phyloP scores from a whole-genome alignment of 208 protist species.

The Leishmania amazonensis region DNA sequence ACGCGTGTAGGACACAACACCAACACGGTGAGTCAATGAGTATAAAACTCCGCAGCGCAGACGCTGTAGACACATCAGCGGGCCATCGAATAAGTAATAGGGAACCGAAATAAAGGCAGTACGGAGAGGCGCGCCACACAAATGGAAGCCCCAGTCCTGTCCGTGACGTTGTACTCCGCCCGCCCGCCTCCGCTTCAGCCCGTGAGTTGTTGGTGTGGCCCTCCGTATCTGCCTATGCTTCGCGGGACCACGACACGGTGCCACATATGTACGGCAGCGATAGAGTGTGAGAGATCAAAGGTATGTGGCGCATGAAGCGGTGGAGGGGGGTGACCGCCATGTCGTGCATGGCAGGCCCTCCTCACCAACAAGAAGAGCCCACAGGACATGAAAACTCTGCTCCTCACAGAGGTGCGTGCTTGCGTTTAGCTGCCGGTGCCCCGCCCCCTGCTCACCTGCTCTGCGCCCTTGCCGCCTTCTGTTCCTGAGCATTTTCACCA shows the following conservation, averaged over 20 bases:
- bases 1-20: too few species aligned
- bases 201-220: neutral
- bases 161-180: neutral
- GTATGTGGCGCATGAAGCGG: neutral
- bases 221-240: neutral
- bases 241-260: neutral
- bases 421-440: neutral
- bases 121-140: neutral
- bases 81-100: neutral
- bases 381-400: neutral
- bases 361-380: neutral
- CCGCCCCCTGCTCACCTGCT: neutral
- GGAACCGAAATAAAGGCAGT: neutral
- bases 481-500: constrained; percentile 7
- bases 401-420: neutral
- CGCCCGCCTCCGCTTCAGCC: neutral
- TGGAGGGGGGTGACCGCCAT: neutral
- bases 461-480: constrained; percentile 4
- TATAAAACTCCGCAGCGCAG: neutral
- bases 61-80: neutral
- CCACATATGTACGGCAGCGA: neutral
- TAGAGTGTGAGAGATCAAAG: neutral
- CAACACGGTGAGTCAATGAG: too few species aligned
- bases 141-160: neutral
- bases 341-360: constrained; percentile 1